These are phyloP conservation scores for Bipolaris bicolor DNA, from an alignment of 2,329 filamentous ascomycete genomes.

Conservation along the genomic window DNA sequence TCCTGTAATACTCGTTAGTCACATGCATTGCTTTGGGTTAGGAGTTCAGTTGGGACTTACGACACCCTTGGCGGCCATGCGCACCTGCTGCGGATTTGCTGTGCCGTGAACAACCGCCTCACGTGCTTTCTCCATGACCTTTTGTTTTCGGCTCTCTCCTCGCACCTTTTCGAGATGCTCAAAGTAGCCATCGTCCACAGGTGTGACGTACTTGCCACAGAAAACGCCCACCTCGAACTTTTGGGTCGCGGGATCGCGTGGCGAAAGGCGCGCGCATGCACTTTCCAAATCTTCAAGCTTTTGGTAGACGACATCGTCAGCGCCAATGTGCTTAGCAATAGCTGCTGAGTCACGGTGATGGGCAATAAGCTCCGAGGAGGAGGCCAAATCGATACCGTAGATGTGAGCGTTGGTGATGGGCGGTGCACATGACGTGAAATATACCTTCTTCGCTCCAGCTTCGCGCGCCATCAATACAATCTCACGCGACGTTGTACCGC, in stretches of 20 bases:
- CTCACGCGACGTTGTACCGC: slow-evolving; percentile 80
- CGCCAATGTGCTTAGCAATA: slow-evolving; percentile 72
- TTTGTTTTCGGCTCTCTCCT: slow-evolving; percentile 71
- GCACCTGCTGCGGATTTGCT: slow-evolving; percentile 65
- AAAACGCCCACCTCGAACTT: slow-evolving; percentile 93
- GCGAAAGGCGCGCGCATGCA: slow-evolving; percentile 75
- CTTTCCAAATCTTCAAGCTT: slow-evolving; percentile 78
- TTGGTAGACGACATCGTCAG: slow-evolving; percentile 79
- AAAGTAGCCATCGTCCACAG: slow-evolving; percentile 80
- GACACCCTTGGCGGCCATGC: slow-evolving; percentile 67
- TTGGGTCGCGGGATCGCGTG: slow-evolving; percentile 61
- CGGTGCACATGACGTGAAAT: slow-evolving; percentile 82
- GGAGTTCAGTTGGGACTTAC: slow-evolving; percentile 30
- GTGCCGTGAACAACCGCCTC: slow-evolving; percentile 68
- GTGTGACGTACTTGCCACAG: slow-evolving; percentile 83
- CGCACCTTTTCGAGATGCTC: slow-evolving; percentile 75
- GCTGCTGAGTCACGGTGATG: slow-evolving; percentile 66
- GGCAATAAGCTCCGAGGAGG: slow-evolving; percentile 72
- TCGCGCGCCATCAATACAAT: slow-evolving; percentile 86
- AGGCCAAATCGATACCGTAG: slow-evolving; percentile 71
- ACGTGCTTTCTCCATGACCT: slow-evolving; percentile 68
- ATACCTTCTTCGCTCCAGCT: slow-evolving; percentile 79
- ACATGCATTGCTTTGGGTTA: background rate
- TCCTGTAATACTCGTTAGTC: slow-evolving; percentile 38
- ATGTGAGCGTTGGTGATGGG: slow-evolving; percentile 73